Evolutionary conservation across 805 yeast species (phyloP), one percentile per base, ranked within the genome.

Genomic region (Wickerhamiella kurtzmanii): DNA sequence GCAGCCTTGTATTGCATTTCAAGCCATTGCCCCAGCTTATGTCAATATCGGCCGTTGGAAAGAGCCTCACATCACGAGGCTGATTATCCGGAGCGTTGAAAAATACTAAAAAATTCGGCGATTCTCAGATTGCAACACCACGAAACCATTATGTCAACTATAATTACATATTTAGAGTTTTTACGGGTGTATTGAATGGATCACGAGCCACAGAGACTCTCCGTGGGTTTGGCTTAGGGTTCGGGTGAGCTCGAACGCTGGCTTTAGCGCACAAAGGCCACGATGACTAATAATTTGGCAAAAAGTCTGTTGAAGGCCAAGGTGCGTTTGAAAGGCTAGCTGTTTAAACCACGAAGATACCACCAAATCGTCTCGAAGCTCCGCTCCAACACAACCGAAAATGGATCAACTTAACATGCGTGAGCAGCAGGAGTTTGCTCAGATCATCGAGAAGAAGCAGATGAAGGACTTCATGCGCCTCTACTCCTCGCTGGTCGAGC

Each of bases 401-500:
- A 89, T 89, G 98, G 98, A 89, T 63, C 94, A 85, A 68, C 75
- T 89, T 59, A 89, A 89, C 75, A 80, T 79, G 64, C 83, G 85
- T 65, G 98, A 89, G 71, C 97, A 92, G 70, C 96, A 87, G 69
- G 89, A 87, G 60, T 89, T 89, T 69, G 95, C 87, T 69, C 88
- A 81, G 66, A 71, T 89, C 54, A 95, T 89, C 54, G 98, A 89
- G 71, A 88, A 83, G 65, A 89, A 89, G 74, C 98, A 89, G 70
- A 88, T 92, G 96, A 84, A 83, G 68, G 98, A 89, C 67, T 92
- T 89, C 80, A 89, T 92, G 97, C 82, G 92, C 70, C 72, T 82
- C 49, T 92, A 92, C 76, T 87, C 97, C 54, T 82, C 82, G 64
- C 76, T 92, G 59, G 97, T 92, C 46, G 94, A 89, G 68, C 82